Conservation (phyloP, 345 rosid genomes). For the Euphorbia pulcherrima region DNA sequence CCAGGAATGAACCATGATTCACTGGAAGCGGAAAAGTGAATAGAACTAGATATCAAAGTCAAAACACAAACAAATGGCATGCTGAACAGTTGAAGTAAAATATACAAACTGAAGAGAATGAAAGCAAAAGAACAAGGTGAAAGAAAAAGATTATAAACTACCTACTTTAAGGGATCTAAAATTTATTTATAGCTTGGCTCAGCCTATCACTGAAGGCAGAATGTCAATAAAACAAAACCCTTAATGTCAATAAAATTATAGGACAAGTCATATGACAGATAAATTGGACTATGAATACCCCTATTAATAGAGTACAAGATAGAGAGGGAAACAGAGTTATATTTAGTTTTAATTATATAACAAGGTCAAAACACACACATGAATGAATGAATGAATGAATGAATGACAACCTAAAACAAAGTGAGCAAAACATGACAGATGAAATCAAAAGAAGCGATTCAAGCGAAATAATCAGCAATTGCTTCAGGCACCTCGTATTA, state of each 20-base stretch:
- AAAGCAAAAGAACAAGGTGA: background rate
- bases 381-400: background rate
- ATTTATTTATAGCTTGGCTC: background rate
- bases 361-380: background rate
- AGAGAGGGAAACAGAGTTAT: background rate
- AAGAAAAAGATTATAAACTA: background rate
- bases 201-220: background rate
- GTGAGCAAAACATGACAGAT: background rate
- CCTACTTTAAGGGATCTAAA: background rate
- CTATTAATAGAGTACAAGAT: background rate
- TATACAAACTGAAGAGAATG: background rate
- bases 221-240: background rate
- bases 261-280: background rate
- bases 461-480: no score
- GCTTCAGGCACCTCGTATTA: background rate
- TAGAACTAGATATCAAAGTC: conserved; percentile 5
- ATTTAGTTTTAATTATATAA: background rate
- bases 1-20: conserved; percentile 87
- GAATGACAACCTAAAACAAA: background rate
- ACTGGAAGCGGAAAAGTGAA: conserved; percentile 26
- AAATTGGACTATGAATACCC: background rate
- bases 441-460: background rate
- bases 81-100: background rate
- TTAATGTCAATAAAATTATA: background rate
- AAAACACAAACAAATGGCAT: conserved; percentile 1